phyloP scores from a whole-genome alignment of 768 basidiomycete species.

The Amanita exitialis region DNA sequence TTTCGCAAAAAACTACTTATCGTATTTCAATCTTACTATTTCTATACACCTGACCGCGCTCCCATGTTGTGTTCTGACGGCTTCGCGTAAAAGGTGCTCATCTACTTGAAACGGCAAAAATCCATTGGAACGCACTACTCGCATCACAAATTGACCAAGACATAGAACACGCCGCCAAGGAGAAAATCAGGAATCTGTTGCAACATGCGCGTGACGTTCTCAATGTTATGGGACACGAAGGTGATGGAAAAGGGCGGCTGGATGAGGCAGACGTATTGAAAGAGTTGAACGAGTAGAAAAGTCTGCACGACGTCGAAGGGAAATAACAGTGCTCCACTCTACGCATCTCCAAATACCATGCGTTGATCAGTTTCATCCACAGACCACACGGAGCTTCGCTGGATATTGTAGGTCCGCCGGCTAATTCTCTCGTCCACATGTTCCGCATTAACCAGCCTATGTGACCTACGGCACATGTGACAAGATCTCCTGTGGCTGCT shows the following conservation, averaged over 20 bases:
- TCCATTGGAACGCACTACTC: conserved; percentile 58
- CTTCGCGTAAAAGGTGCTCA: conserved; percentile 48
- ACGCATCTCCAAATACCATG: conserved; percentile 45
- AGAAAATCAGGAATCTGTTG: conserved; percentile 26
- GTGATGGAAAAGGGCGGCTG: conserved; percentile 51
- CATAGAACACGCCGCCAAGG: conserved; percentile 15
- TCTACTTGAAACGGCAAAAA: conserved; percentile 66
- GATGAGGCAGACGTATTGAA: conserved; percentile 40
- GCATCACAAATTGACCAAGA: conserved; percentile 14
- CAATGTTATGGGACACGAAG: conserved; percentile 45
- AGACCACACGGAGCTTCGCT: conserved; percentile 52
- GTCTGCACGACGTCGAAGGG: background rate
- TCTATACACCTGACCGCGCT: too few species aligned
- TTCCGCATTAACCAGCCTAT: conserved; percentile 79
- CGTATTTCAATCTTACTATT: too few species aligned
- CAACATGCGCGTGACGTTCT: conserved; percentile 30
- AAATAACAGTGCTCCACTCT: background rate
- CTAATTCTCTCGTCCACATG: conserved; percentile 84
- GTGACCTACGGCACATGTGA: conserved; percentile 84
- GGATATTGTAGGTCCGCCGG: conserved; percentile 61
- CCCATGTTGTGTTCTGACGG: background rate
- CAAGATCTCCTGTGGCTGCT: conserved; percentile 71
- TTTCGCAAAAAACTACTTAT: too few species aligned
- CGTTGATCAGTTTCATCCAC: background rate
- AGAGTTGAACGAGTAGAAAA: background rate